phyloP scores from a whole-genome alignment of 805 yeast species.

The Teunomyces aglyptinius region DNA sequence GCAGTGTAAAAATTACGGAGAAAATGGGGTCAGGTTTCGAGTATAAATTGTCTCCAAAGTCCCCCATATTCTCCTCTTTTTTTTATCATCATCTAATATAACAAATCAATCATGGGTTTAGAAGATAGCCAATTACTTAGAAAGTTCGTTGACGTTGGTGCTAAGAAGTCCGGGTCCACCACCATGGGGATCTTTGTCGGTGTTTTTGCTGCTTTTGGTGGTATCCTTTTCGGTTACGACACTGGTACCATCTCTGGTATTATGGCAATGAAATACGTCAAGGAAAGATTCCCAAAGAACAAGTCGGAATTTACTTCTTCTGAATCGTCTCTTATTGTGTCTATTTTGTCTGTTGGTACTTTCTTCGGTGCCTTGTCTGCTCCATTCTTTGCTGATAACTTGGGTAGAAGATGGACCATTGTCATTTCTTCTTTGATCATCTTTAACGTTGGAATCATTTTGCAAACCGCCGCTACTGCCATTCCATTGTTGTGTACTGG shows the following conservation, averaged over 20 bases:
- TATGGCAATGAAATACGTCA: conserved; percentile 39
- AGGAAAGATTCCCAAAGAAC: conserved; percentile 21
- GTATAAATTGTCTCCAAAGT: conserved; percentile 3
- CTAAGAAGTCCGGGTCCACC: conserved; percentile 46
- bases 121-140: conserved; percentile 32
- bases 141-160: conserved; percentile 43
- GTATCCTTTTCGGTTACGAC: conserved; percentile 42
- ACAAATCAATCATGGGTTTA: conserved; percentile 31
- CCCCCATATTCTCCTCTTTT: not conserved
- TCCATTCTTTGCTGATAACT: conserved; percentile 34
- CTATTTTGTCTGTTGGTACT: conserved; percentile 41
- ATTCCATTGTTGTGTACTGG: conserved; percentile 39
- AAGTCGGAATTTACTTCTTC: conserved; percentile 15
- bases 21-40: conserved; percentile 2
- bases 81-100: conserved; percentile 5
- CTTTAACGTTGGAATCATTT: conserved; percentile 37
- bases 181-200: conserved; percentile 41
- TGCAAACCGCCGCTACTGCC: conserved; percentile 36
- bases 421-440: conserved; percentile 31
- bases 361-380: conserved; percentile 40
- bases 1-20: conserved; percentile 1
- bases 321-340: conserved; percentile 25
- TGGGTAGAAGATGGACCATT: conserved; percentile 41
- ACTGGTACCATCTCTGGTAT: conserved; percentile 45
- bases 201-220: conserved; percentile 41